These are phyloP conservation scores for Bertia moriformis DNA, from an alignment of 2,329 filamentous ascomycete species.

Conservation along the genomic window DNA sequence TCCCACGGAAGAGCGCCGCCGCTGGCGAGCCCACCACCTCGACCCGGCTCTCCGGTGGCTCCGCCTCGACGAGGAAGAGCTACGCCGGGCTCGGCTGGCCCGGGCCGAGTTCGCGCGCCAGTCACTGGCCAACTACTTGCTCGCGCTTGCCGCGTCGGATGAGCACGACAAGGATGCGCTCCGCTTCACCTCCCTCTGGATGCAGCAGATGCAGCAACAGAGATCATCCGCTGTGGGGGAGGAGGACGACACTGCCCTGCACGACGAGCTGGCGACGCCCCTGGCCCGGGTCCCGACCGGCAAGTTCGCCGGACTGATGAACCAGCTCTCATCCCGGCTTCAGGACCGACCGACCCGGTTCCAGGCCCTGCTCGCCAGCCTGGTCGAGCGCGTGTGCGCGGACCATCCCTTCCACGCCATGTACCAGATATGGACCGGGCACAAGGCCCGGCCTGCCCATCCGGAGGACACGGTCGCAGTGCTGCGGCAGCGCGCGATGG, in stretches of 20 bases:
- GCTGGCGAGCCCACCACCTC: constrained; percentile 39
- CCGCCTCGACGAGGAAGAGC: constrained; percentile 76
- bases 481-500: constrained; percentile 61
- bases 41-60: constrained; percentile 74
- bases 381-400: constrained; percentile 71
- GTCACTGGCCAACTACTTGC: constrained; percentile 83
- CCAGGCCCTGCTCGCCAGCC: constrained; percentile 56
- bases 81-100: constrained; percentile 61
- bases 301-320: constrained; percentile 88
- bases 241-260: too few species aligned
- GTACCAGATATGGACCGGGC: constrained; percentile 86
- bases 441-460: constrained; percentile 50
- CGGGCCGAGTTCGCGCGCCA: constrained; percentile 73
- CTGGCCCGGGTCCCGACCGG: constrained; percentile 73
- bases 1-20: constrained; percentile 30
- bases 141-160: constrained; percentile 72
- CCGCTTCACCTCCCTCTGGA: constrained; percentile 85
- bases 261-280: constrained; percentile 61
- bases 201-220: constrained; percentile 75
- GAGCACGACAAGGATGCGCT: constrained; percentile 79
- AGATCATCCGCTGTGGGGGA: too few species aligned
- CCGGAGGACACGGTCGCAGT: constrained; percentile 65
- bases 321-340: constrained; percentile 86
- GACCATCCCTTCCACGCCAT: constrained; percentile 95
- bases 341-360: constrained; percentile 58